Percentiles rank a stretch among this genome's conserved stretches.
Conservation (phyloP, 2,329 filamentous ascomycete species). For the Microdochium nivale region DNA sequence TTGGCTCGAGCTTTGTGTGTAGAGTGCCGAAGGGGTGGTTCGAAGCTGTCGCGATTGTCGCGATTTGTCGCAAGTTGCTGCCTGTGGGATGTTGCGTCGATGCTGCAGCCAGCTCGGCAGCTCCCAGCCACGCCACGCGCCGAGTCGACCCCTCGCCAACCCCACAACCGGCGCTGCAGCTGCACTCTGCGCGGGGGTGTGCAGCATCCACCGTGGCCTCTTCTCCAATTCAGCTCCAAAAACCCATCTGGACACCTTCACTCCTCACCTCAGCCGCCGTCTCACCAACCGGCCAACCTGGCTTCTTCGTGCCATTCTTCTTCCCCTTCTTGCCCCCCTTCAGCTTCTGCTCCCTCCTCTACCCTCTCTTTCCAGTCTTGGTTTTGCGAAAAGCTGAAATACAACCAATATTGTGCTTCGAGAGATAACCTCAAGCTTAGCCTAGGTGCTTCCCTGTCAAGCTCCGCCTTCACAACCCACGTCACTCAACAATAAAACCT, state of each 20-base stretch:
- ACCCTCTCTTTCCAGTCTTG: too few relatives aligned
- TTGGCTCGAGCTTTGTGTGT: not conserved
- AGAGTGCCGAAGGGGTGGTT: not conserved
- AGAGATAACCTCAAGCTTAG: too few relatives aligned
- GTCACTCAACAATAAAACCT: too few relatives aligned
- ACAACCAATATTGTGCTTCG: too few relatives aligned
- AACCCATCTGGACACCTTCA: slow-evolving; percentile 5
- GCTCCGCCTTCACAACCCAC: too few relatives aligned
- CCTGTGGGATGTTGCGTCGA: not conserved
- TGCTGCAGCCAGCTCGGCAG: not conserved
- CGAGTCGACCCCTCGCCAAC: not conserved
- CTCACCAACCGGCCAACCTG: not conserved
- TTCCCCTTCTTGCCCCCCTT: not conserved
- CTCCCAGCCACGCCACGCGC: not conserved
- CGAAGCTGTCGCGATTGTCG: not conserved
- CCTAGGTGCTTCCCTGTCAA: too few relatives aligned
- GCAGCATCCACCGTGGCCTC: slow-evolving; percentile 35
- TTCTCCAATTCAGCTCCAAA: slow-evolving; percentile 14
- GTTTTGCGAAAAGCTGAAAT: too few relatives aligned
- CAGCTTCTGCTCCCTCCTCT: not conserved
- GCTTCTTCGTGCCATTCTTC: not conserved
- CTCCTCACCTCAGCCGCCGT: not conserved
- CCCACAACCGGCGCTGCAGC: not conserved
- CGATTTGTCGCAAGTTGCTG: not conserved
- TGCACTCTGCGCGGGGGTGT: not conserved